phyloP scores from a whole-genome alignment of 1,284 basidiomycete genomes.

The Naganishia sp. region DNA sequence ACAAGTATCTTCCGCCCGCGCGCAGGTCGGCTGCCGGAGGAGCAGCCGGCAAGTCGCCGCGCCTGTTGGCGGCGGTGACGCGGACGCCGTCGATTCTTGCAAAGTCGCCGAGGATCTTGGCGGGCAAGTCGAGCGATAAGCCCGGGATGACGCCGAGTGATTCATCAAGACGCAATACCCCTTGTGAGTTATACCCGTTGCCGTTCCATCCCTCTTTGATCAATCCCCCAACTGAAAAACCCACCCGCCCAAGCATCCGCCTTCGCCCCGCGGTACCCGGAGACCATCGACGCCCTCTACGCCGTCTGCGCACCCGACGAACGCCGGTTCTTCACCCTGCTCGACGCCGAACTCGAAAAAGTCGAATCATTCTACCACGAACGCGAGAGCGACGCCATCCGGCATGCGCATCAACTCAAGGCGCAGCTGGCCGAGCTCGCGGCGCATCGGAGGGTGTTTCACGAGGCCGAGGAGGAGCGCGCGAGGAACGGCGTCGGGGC shows the following conservation, averaged over 20 bases:
- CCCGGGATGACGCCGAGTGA: not conserved
- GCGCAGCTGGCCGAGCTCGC: constrained; percentile 73
- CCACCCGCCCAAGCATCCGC: not conserved
- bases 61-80: not conserved
- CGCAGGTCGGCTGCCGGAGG: not conserved
- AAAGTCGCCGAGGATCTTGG: constrained; percentile 15
- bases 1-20: not conserved
- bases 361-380: constrained; percentile 78
- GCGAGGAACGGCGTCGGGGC: not conserved
- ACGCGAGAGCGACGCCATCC: constrained; percentile 68
- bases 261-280: constrained; percentile 29
- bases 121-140: not conserved
- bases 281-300: constrained; percentile 48
- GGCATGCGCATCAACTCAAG: constrained; percentile 61
- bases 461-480: constrained; percentile 56
- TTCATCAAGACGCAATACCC: not conserved
- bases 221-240: too few relatives aligned
- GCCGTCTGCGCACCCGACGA: constrained; percentile 58
- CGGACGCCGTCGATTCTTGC: constrained; percentile 6
- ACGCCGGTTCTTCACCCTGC: constrained; percentile 68
- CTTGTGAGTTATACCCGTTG: not conserved
- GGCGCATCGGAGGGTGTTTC: constrained; percentile 67
- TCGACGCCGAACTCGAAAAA: constrained; percentile 76
- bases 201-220: not conserved
- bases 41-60: constrained; percentile 4